These are phyloP conservation scores for Coelastrella sp. DNA, from an alignment of 139 green algal genomes.

Conservation along the genomic window DNA sequence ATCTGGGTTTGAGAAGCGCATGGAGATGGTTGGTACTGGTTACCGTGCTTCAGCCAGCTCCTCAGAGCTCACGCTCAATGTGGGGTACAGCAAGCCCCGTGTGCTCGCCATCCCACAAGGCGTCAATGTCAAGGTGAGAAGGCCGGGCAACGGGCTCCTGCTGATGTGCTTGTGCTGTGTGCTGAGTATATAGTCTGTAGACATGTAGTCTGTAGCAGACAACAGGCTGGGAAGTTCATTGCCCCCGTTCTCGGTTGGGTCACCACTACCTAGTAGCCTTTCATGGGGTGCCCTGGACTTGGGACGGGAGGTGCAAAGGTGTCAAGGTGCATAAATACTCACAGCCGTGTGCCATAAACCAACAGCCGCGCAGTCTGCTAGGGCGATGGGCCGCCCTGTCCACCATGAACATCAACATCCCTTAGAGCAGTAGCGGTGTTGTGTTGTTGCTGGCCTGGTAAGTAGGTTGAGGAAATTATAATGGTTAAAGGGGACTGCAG, in stretches of 20 bases:
- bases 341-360: too few species aligned
- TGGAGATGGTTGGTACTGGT: constrained; percentile 91
- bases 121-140: constrained; percentile 78
- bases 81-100: constrained; percentile 94
- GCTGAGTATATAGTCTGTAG: not conserved
- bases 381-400: too few species aligned
- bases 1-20: constrained; percentile 86
- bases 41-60: constrained; percentile 88
- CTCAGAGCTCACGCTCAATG: constrained; percentile 87
- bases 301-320: too few species aligned
- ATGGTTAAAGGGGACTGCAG: not conserved
- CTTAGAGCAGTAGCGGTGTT: too few species aligned
- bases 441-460: too few species aligned
- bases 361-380: too few species aligned
- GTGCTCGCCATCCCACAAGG: constrained; percentile 88
- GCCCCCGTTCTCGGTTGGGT: too few species aligned
- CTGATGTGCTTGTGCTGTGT: not conserved
- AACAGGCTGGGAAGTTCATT: not conserved
- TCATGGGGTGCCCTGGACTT: too few species aligned
- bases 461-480: not conserved
- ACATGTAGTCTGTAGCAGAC: not conserved
- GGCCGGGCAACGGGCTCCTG: not conserved
- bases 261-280: too few species aligned
- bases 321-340: too few species aligned
- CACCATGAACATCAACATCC: too few species aligned